Percentiles rank a stretch among this genome's conserved stretches.
Evolutionary conservation across 306 rosid species (phyloP).

Genomic region (Gleditsia sinensis): DNA sequence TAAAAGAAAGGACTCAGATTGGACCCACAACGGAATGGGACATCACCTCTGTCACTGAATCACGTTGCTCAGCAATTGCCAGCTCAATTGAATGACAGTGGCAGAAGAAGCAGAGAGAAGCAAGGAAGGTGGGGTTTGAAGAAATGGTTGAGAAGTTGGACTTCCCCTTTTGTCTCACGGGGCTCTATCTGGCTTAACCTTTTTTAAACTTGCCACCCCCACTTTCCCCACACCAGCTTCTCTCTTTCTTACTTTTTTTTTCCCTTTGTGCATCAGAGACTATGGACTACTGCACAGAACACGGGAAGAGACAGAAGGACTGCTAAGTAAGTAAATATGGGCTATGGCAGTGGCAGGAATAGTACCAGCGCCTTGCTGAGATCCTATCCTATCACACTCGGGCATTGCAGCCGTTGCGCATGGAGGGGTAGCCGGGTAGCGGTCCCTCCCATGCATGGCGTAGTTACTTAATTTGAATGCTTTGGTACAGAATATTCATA

Average conservation of each 20-base stretch:
- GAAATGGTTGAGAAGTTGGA: slow-evolving; percentile 26
- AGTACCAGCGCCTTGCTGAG: background rate
- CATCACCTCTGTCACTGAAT: slow-evolving; percentile 41
- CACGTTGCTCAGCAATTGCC: slow-evolving; percentile 13
- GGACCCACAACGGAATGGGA: slow-evolving; percentile 39
- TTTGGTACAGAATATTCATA: no score
- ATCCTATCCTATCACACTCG: background rate
- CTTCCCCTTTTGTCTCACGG: slow-evolving; percentile 61
- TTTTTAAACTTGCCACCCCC: background rate
- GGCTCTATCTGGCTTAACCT: background rate
- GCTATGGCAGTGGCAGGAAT: background rate
- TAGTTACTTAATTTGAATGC: no score
- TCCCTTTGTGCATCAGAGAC: background rate
- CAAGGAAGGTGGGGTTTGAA: slow-evolving; percentile 17
- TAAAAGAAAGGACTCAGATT: slow-evolving; percentile 8
- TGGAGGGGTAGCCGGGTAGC: background rate
- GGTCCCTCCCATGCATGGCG: no score
- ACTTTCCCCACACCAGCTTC: background rate
- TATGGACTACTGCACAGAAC: background rate
- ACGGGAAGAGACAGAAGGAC: background rate
- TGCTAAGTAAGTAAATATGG: background rate
- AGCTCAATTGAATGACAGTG: slow-evolving; percentile 7
- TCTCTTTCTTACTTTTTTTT: slow-evolving; percentile 6
- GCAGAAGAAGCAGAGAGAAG: background rate
- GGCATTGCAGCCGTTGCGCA: background rate